These are phyloP conservation scores for Termitomyces sp. DNA, from an alignment of 768 basidiomycete genomes.

Conservation along the genomic window DNA sequence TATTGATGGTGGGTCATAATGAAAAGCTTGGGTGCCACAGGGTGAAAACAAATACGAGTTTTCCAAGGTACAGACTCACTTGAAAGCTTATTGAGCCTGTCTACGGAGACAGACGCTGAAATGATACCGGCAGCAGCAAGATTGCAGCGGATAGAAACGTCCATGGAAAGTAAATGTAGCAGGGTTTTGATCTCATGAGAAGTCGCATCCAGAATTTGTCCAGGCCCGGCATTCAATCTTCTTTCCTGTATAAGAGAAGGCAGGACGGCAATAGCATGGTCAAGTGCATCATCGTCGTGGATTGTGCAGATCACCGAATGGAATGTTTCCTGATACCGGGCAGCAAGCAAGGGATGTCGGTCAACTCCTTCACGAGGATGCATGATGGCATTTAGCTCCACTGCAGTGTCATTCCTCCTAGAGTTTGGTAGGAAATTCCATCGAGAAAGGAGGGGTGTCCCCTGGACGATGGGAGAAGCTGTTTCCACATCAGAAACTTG, in stretches of 20 bases:
- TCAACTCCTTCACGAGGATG: not conserved
- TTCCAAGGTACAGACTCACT: not conserved
- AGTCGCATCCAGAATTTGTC: not conserved
- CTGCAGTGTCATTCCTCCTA: not conserved
- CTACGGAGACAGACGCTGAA: not conserved
- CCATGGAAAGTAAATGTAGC: not conserved
- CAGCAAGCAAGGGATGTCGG: not conserved
- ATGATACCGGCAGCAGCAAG: not conserved
- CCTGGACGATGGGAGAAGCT: not conserved
- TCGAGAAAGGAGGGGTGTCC: not conserved
- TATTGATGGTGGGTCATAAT: not conserved
- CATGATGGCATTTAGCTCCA: not conserved
- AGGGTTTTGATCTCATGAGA: not conserved
- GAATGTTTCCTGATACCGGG: not conserved
- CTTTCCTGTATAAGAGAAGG: not conserved
- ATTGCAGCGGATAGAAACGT: slow-evolving; percentile 1
- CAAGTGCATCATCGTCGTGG: not conserved
- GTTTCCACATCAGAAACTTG: not conserved
- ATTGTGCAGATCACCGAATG: not conserved
- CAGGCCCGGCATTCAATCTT: not conserved
- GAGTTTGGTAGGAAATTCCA: not conserved
- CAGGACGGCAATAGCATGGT: not conserved
- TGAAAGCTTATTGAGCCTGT: not conserved
- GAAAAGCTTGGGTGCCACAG: not conserved
- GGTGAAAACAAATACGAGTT: not conserved